phyloP scores from a whole-genome alignment of 352 stramenopile species.

The Phytophthora tubulina region DNA sequence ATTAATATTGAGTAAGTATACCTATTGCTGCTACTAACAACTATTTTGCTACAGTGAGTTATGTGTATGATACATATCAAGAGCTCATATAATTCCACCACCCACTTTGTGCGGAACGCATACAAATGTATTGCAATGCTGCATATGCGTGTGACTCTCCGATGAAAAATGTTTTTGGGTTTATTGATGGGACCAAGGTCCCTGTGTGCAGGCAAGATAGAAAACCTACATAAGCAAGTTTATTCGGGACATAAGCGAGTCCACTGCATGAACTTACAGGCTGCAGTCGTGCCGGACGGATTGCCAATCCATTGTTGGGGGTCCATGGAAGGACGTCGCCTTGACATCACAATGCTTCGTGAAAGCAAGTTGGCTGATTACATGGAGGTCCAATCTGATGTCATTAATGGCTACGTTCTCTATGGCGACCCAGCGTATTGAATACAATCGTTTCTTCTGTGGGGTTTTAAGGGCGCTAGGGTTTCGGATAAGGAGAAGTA shows the following conservation, averaged over 20 bases:
- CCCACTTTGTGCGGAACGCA: slow-evolving; percentile 9
- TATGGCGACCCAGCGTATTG: slow-evolving; percentile 21
- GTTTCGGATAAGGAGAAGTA: slow-evolving; percentile 1
- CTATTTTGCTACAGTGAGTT: slow-evolving; percentile 8
- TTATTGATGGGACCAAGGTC: slow-evolving; percentile 18
- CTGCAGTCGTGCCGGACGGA: not conserved
- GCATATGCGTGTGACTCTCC: not conserved
- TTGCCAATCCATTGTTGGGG: slow-evolving; percentile 5
- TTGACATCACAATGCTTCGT: slow-evolving; percentile 20
- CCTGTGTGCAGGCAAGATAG: slow-evolving; percentile 9
- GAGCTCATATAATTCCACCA: slow-evolving; percentile 15
- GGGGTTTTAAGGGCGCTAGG: not conserved
- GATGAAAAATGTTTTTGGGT: not conserved
- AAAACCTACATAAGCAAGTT: slow-evolving; percentile 17
- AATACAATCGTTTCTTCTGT: slow-evolving; percentile 8
- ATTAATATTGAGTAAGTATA: not conserved
- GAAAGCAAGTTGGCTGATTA: slow-evolving; percentile 17
- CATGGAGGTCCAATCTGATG: not conserved
- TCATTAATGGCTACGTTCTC: slow-evolving; percentile 19
- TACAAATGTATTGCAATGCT: slow-evolving; percentile 10
- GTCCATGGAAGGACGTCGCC: slow-evolving; percentile 10
- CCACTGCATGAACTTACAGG: not conserved
- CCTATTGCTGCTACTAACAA: not conserved
- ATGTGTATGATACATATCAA: too few relatives aligned
- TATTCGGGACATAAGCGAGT: slow-evolving; percentile 11